Evolutionary conservation across 345 rosid species (phyloP).

Genomic region (Lepidium sativum): DNA sequence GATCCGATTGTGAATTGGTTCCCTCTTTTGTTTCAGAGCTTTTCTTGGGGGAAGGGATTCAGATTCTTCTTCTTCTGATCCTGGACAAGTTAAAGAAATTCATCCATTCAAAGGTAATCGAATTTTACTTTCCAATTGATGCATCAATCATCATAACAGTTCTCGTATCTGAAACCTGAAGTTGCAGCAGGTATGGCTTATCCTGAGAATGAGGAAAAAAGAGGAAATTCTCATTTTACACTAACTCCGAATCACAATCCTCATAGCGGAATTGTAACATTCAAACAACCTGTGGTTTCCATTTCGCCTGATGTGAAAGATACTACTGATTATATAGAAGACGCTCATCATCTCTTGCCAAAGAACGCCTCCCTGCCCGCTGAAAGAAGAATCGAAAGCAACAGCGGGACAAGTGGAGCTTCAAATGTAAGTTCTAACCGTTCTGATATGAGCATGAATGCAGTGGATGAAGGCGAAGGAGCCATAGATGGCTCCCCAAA

Average conservation of each 20-base stretch:
- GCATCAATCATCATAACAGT: neutral
- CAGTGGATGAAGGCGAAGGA: conserved; percentile 40
- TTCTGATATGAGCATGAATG: conserved; percentile 60
- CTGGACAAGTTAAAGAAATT: conserved; percentile 27
- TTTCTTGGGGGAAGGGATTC: conserved; percentile 14
- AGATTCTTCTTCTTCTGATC: conserved; percentile 22
- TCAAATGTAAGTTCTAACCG: conserved; percentile 52
- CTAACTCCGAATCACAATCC: conserved; percentile 29
- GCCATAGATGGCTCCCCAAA: conserved; percentile 36
- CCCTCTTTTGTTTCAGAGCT: conserved; percentile 5
- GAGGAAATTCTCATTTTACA: conserved; percentile 35
- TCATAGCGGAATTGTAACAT: conserved; percentile 29
- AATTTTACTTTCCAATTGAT: neutral
- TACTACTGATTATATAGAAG: conserved; percentile 28
- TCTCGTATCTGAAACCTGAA: neutral
- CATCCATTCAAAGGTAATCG: conserved; percentile 1
- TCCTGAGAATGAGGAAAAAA: conserved; percentile 29
- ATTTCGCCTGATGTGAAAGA: conserved; percentile 32
- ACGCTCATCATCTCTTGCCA: conserved; percentile 25
- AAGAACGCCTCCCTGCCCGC: conserved; percentile 44
- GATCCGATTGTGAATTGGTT: neutral
- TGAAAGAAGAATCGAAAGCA: conserved; percentile 39
- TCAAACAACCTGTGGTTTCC: conserved; percentile 36
- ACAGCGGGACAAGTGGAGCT: conserved; percentile 49
- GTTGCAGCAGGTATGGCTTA: conserved; percentile 35